Conservation (phyloP, 805 yeast species). For the Kregervanrija fluxuum region DNA sequence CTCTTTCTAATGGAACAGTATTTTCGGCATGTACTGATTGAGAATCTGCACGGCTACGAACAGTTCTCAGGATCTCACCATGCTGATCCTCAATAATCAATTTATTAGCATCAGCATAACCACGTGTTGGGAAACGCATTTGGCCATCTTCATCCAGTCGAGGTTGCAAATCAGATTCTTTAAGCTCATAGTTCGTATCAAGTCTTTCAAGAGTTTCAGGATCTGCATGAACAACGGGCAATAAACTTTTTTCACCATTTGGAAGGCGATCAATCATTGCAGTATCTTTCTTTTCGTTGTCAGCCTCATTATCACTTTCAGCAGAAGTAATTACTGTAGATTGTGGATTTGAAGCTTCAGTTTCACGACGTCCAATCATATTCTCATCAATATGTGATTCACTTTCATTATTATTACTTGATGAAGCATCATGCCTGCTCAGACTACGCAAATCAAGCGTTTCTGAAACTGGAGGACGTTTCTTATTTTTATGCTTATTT, state of each 20-base stretch:
- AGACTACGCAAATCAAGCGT: slow-evolving; percentile 10
- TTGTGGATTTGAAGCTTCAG: not conserved
- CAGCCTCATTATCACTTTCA: not conserved
- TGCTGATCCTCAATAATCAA: slow-evolving; percentile 74
- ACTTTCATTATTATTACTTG: not conserved
- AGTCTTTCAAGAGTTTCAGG: slow-evolving; percentile 12
- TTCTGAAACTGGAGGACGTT: slow-evolving; percentile 22
- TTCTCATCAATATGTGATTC: not conserved
- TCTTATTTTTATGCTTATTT: slow-evolving; percentile 28
- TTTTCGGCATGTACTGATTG: not conserved
- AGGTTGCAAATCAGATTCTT: slow-evolving; percentile 23
- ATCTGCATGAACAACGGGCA: slow-evolving; percentile 8
- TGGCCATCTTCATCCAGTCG: slow-evolving; percentile 29
- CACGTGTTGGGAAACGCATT: slow-evolving; percentile 30
- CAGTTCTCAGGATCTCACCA: slow-evolving; percentile 71
- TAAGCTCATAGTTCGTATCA: slow-evolving; percentile 12
- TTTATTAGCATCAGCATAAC: slow-evolving; percentile 62
- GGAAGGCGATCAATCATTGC: slow-evolving; percentile 6
- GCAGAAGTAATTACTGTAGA: not conserved
- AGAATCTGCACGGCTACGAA: slow-evolving; percentile 22
- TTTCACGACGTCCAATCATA: not conserved
- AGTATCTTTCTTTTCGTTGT: not conserved
- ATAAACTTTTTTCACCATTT: slow-evolving; percentile 1
- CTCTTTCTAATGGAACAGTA: slow-evolving; percentile 1
- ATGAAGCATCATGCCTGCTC: slow-evolving; percentile 7